Conservation (phyloP, 371 early-diverging fungal species). For the Mortierella sp. region DNA sequence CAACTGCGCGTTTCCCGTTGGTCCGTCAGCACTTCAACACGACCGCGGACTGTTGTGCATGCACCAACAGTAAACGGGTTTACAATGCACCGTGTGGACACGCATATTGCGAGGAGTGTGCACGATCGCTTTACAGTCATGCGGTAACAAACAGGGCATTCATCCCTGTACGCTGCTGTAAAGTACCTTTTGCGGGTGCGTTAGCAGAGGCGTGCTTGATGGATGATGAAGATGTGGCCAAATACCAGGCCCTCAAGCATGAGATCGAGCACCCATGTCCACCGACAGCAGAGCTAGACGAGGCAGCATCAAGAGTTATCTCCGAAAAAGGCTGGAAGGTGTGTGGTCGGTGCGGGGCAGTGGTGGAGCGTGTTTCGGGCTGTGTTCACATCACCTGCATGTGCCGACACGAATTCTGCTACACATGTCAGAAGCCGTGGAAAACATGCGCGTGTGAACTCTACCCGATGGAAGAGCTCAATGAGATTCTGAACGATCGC, state of each 20-base stretch:
- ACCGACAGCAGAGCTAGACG: conserved; percentile 16
- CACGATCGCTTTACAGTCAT: conserved; percentile 22
- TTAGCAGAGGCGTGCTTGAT: conserved; percentile 20
- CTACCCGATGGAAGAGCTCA: conserved; percentile 29
- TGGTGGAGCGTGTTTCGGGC: conserved; percentile 26
- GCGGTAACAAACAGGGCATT: conserved; percentile 24
- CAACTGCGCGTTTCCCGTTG: conserved; percentile 5
- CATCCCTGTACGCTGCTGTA: conserved; percentile 42
- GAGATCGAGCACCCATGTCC: conserved; percentile 35
- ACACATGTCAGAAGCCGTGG: conserved; percentile 28
- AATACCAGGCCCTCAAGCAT: conserved; percentile 13
- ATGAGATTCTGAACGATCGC: conserved; percentile 36
- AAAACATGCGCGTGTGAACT: conserved; percentile 29
- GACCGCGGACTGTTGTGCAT: conserved; percentile 26
- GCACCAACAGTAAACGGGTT: background rate
- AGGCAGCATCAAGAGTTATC: conserved; percentile 18
- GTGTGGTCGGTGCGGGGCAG: conserved; percentile 35
- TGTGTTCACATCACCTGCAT: conserved; percentile 41
- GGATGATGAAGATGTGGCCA: background rate
- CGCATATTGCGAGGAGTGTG: conserved; percentile 28
- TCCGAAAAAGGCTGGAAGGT: conserved; percentile 33
- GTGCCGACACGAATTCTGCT: conserved; percentile 37
- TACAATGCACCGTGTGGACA: conserved; percentile 30
- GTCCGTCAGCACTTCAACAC: conserved; percentile 5
- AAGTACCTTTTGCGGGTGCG: conserved; percentile 2